Evolutionary conservation across 169 alveolate species (phyloP), one percentile per base, ranked within the genome.

Genomic region (Plasmodium sp.): DNA sequence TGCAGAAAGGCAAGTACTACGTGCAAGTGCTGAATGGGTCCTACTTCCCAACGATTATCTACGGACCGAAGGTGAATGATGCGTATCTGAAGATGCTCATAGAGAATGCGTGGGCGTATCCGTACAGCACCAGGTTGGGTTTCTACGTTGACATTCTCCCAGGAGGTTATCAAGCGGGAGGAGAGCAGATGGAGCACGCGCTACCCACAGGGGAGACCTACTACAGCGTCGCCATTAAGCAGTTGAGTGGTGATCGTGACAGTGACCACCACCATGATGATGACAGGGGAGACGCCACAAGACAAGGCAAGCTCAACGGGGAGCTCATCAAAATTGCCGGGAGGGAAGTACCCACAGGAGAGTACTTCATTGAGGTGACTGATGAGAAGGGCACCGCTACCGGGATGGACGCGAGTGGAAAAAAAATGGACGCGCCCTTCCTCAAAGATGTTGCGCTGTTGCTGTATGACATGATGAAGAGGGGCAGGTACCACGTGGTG

Each of bases 11-110:
- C 12, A 22, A 36, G 10, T 83, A 83, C 73, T 36, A n/a, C 5
- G 82, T 83, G 67, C 36, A 67, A 5, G 92, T 83, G 1, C 22
- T 58, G 58, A 83, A 83, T 41, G 92, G 81, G 31, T 56, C 72
- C 18, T 83, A 83, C 48, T 18, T 58, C 45, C 22, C 48, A 83
- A 62, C 92, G 1, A 33, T 16, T 2, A 5, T 83, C 1, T 7
- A 31, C 22, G 92, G 92, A 5, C 72, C 92, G 27, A 14, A 16
- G n/a, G 43, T 83, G 16, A 62, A 34, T 27, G 39, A 62, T 22
- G 81, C 62, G 6, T 33, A 83, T n/a, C 12, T 56, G 9, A 62
- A 48, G 31, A 27, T 33, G 31, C 62, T 83, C 27, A 58, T 83
- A n/a, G 39, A 83, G 7, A 45, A 83, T 27, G 18, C 92, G 45